phyloP scores from a whole-genome alignment of 305 asterid species.

The Solanum chacoense region DNA sequence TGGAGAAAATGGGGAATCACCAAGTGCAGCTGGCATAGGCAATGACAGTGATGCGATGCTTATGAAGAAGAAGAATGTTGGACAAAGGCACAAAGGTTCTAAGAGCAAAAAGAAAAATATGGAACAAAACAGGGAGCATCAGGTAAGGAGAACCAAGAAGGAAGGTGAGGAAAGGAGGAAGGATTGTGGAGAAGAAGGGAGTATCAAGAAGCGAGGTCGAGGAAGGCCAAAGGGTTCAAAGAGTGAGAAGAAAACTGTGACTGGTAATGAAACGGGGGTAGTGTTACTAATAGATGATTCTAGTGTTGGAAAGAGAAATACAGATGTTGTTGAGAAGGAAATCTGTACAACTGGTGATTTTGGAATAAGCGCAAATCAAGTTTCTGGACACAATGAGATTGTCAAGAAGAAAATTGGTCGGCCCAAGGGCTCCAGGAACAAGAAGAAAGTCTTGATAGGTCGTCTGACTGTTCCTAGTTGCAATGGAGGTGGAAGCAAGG shows the following conservation, averaged over 20 bases:
- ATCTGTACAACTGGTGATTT: background rate
- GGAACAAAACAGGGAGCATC: background rate
- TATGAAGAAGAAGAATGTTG: background rate
- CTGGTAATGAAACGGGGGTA: background rate
- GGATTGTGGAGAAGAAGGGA: background rate
- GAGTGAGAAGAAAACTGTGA: constrained; percentile 1
- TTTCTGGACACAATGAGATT: background rate
- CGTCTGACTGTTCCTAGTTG: background rate
- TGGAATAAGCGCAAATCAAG: constrained; percentile 1
- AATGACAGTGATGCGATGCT: background rate
- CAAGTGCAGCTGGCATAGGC: background rate
- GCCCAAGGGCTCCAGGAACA: constrained; percentile 2
- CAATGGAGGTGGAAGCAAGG: constrained; percentile 8
- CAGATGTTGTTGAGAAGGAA: background rate
- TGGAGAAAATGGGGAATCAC: background rate
- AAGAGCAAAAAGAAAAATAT: background rate
- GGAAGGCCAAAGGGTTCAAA: constrained; percentile 11
- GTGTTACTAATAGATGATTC: background rate
- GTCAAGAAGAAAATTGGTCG: constrained; percentile 4
- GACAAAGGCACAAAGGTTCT: constrained; percentile 4
- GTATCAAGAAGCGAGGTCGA: background rate
- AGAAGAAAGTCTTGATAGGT: constrained; percentile 4
- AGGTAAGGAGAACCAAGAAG: background rate
- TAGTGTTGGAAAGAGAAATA: background rate
- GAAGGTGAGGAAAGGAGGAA: background rate